Evolutionary conservation across 2,329 filamentous ascomycete species (phyloP), one percentile per base, ranked within the genome.

Genomic region (Exophiala bonariae): DNA sequence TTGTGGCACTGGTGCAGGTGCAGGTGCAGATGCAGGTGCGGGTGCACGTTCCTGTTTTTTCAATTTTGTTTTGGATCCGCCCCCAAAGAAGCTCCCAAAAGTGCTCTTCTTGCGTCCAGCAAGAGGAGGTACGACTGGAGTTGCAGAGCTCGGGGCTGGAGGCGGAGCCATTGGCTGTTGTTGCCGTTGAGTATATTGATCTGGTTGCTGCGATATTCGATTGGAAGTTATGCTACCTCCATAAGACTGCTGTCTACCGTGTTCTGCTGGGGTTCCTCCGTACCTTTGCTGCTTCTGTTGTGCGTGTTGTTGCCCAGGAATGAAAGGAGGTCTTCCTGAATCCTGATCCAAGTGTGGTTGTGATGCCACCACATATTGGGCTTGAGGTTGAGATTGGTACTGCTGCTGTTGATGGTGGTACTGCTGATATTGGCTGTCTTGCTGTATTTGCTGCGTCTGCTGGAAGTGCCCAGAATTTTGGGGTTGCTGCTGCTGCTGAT

Each of bases 41-140:
- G 23, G 23, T 26, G 11, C 6, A 6, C 41, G 44, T 13, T 35
- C 44, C 18, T 17, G 20, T 18, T 56, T 56, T 40, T 49, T 56
- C 14, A 44, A 49, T 8, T 48, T 41, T n/a, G 45, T 43, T n/a
- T 50, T 44, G 8, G 47, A 43, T 19, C 42, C 32, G n/a, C n/a
- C 31, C 2, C 54, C 42, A 28, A 56, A 56, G 6, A 56, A 35
- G 13, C 46, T 43, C 3, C 54, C 51, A 26, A 54, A 52, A 3
- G 42, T 30, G 18, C 54, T 44, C 37, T 39, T 56, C 41, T 51
- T 56, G 19, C 42, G 22, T 23, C 14, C 26, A 16, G 22, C 14
- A 36, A 18, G 19, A n/a, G 28, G 31, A 13, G 30, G 36, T 13
- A 18, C n/a, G 38, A 28, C 18, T 13, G 28, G 17, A 16, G 44